Conservation (phyloP, 2,329 filamentous ascomycete genomes). For the Fusarium xylarioides region DNA sequence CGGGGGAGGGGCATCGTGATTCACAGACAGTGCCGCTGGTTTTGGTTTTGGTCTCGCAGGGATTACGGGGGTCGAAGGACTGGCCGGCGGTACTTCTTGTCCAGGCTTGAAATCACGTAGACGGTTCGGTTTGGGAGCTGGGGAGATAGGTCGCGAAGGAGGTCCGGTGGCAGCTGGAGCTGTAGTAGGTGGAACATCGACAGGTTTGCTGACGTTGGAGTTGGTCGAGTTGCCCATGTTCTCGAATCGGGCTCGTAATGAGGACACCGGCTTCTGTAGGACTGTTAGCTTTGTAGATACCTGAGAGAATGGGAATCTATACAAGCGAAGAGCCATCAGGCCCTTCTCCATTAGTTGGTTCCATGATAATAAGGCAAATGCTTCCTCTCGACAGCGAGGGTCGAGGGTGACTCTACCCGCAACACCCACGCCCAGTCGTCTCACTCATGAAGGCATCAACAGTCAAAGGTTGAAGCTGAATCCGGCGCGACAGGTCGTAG, state of each 20-base stretch:
- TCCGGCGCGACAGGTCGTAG: slow-evolving; percentile 1
- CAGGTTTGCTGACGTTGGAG: slow-evolving; percentile 32
- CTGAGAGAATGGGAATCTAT: slow-evolving; percentile 46
- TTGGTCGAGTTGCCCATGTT: slow-evolving; percentile 61
- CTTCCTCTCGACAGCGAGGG: slow-evolving; percentile 43
- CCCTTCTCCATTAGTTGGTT: slow-evolving; percentile 57
- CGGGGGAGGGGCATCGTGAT: slow-evolving; percentile 38
- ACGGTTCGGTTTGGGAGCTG: slow-evolving; percentile 55
- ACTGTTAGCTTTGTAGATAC: slow-evolving; percentile 37
- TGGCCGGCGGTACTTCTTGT: slow-evolving; percentile 46
- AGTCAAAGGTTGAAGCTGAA: slow-evolving; percentile 16
- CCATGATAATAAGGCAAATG: slow-evolving; percentile 44
- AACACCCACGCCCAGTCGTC: slow-evolving; percentile 46
- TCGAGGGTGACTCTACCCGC: slow-evolving; percentile 47
- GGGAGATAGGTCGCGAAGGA: slow-evolving; percentile 48
- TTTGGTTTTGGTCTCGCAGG: slow-evolving; percentile 46
- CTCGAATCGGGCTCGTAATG: slow-evolving; percentile 82
- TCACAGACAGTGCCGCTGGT: slow-evolving; percentile 29
- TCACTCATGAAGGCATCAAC: slow-evolving; percentile 45
- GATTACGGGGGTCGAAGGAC: slow-evolving; percentile 46
- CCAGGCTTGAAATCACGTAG: slow-evolving; percentile 53
- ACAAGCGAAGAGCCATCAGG: slow-evolving; percentile 82
- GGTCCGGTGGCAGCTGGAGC: slow-evolving; percentile 37
- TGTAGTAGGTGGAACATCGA: slow-evolving; percentile 34
- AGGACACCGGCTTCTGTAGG: slow-evolving; percentile 79